Evolutionary conservation across 2,329 filamentous ascomycete genomes (phyloP), one percentile per base, ranked within the genome.

Genomic region (Fusarium odoratissimum): DNA sequence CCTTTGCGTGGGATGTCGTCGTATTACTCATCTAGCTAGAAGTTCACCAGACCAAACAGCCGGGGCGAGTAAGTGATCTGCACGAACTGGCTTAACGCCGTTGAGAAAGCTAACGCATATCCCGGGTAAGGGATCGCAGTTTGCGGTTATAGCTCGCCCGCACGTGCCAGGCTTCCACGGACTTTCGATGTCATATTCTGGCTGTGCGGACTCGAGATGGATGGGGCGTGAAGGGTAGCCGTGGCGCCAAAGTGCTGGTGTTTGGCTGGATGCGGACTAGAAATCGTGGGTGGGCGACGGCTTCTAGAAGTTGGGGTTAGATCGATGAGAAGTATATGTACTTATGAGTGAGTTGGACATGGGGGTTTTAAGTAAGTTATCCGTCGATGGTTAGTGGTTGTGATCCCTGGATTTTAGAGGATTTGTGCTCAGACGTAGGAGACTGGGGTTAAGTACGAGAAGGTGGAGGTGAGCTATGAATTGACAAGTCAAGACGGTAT

Each of bases 1-100:
- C 28, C 62, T 28, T 48, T 38, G 9, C 30, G n/a, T 48, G 17
- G n/a, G 23, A 49, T 57, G 25, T 33, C 25, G 16, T 57, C 19
- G 55, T 51, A 74, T 75, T 74, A 69, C 68, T 75, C 62, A 67
- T 64, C 62, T 21, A 19, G 17, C 44, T 56, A 51, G 7, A 37
- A 54, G 37, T 35, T 49, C 40, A 19, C 35, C 46, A 51, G 42
- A 25, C 54, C 54, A 30, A 33, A 5, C 14, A 57, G 55, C 23
- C 55, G 23, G n/a, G 40, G 52, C 48, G 49, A 44, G 28, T 45
- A 52, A 51, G 40, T 46, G 72, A 64, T 67, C 59, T 56, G 40
- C 69, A 45, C 48, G 25, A 35, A 42, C 52, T 61, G 41, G 37
- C 48, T 48, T 57, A 42, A 52, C 48, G 58, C 65, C 69, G 72